phyloP scores from a whole-genome alignment of 2,329 filamentous ascomycete genomes.

The Dactylellina cionopaga region DNA sequence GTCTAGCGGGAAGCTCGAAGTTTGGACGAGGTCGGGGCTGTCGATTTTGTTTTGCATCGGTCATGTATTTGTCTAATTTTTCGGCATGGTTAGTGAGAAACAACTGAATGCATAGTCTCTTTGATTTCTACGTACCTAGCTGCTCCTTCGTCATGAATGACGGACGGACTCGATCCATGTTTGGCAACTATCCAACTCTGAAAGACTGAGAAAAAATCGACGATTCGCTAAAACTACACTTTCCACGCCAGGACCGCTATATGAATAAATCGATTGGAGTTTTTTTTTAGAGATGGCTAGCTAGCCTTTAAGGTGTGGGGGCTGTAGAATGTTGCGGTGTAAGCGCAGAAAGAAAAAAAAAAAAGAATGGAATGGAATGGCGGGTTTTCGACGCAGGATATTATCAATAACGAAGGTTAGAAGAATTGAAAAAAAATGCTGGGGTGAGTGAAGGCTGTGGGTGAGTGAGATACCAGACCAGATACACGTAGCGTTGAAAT shows the following conservation, averaged over 20 bases:
- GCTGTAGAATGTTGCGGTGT: constrained; percentile 28
- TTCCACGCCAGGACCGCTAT: constrained; percentile 11
- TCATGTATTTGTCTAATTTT: constrained; percentile 45
- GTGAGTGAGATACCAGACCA: constrained; percentile 27
- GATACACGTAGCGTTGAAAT: neutral
- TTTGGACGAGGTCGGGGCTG: constrained; percentile 37
- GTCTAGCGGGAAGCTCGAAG: constrained; percentile 42
- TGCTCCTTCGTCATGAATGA: constrained; percentile 58
- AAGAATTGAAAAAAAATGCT: constrained; percentile 24
- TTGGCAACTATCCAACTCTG: neutral
- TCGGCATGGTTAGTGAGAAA: neutral
- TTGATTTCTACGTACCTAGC: constrained; percentile 53
- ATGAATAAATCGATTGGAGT: constrained; percentile 16
- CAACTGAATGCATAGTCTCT: neutral
- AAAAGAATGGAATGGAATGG: constrained; percentile 38
- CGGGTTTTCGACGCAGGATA: constrained; percentile 16
- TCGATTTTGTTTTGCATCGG: constrained; percentile 44
- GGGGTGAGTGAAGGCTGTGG: constrained; percentile 4
- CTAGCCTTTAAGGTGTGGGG: neutral
- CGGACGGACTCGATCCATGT: constrained; percentile 48
- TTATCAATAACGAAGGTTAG: constrained; percentile 30
- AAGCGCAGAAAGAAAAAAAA: neutral
- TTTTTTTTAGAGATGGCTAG: constrained; percentile 13
- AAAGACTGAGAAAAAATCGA: neutral
- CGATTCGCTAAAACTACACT: neutral